phyloP scores from a whole-genome alignment of 176 grass and related monocot genomes.

The Coix lacrymajobi region DNA sequence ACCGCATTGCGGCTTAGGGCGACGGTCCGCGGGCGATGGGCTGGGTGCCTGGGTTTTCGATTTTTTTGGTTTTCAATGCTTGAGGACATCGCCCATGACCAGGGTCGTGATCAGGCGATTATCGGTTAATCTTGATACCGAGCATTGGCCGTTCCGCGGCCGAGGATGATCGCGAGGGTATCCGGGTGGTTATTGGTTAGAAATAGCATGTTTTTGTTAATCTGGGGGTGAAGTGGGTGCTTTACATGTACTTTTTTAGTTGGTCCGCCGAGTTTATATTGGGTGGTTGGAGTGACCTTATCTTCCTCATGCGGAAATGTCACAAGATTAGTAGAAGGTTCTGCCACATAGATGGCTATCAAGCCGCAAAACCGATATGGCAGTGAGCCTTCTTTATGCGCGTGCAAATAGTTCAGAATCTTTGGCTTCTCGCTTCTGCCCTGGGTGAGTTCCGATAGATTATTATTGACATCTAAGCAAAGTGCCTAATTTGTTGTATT shows the following conservation, averaged over 20 bases:
- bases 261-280: neutral
- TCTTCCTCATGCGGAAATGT: neutral
- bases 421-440: neutral
- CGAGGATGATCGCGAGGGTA: neutral
- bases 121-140: neutral
- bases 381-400: neutral
- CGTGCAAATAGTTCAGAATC: conserved; percentile 1
- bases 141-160: neutral
- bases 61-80: neutral
- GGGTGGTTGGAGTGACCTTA: neutral
- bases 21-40: neutral
- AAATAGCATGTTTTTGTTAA: conserved; percentile 10
- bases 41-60: neutral
- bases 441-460: neutral
- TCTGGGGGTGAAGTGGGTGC: neutral
- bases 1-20: conserved; percentile 4
- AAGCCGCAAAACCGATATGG: neutral
- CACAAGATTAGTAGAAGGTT: neutral
- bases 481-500: neutral
- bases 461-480: neutral
- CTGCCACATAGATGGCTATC: neutral
- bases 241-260: neutral
- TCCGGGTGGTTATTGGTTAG: neutral
- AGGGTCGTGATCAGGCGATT: neutral
- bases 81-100: neutral